Evolutionary conservation across 208 protist species (phyloP).

Genomic region (Wallacemonas sp.): DNA sequence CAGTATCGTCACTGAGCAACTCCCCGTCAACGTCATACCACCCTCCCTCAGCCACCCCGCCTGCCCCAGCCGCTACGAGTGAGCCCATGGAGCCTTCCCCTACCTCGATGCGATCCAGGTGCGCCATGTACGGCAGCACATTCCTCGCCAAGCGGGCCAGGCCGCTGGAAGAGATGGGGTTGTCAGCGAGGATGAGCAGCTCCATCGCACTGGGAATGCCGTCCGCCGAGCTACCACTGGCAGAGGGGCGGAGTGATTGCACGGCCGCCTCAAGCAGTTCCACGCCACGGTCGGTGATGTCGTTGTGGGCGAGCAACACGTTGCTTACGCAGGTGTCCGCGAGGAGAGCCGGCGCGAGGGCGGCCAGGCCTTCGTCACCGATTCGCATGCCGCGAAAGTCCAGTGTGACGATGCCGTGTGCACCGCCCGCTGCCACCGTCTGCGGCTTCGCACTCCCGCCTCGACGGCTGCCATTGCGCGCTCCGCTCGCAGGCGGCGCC

Average conservation of each 20-base stretch:
- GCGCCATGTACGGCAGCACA: conserved; percentile 15
- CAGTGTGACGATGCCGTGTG: conserved; percentile 41
- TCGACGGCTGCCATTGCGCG: not conserved
- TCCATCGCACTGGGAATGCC: conserved; percentile 19
- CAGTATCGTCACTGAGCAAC: conserved; percentile 17
- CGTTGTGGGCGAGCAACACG: conserved; percentile 45
- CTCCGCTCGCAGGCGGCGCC: not conserved
- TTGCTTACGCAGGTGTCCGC: conserved; percentile 33
- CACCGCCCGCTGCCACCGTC: not conserved
- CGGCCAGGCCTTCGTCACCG: conserved; percentile 54
- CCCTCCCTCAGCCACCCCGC: not conserved
- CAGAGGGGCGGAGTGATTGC: not conserved
- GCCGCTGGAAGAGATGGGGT: conserved; percentile 42
- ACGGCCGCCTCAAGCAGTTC: conserved; percentile 19
- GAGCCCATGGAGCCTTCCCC: conserved; percentile 27
- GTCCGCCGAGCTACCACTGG: not conserved
- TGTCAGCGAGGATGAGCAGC: conserved; percentile 45
- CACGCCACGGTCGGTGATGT: conserved; percentile 54
- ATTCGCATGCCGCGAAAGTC: conserved; percentile 56
- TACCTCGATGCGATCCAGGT: conserved; percentile 39
- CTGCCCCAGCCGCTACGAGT: conserved; percentile 4
- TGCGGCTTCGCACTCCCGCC: not conserved
- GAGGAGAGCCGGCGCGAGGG: conserved; percentile 33
- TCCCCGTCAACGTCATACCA: conserved; percentile 32
- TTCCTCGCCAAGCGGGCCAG: conserved; percentile 14